Percentiles rank a stretch among this genome's conserved stretches.
Evolutionary conservation across 2,329 filamentous ascomycete species (phyloP).

Genomic region (Alternaria infectoria): DNA sequence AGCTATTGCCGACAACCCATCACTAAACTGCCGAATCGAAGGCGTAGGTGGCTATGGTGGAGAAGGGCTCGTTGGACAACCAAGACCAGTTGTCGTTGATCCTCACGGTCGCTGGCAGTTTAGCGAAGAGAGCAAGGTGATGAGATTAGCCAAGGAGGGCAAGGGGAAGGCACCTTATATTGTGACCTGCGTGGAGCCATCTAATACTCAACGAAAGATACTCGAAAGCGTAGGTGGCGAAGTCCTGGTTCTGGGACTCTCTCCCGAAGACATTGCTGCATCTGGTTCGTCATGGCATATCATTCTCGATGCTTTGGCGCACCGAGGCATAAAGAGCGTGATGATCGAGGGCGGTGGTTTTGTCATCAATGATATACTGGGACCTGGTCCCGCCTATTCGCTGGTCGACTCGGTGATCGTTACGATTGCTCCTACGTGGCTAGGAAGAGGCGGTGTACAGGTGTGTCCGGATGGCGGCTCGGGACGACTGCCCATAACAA

Average conservation of each 20-base stretch:
- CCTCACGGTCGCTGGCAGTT: constrained; percentile 76
- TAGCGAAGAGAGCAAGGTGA: constrained; percentile 65
- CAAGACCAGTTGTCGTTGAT: constrained; percentile 82
- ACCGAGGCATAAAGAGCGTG: constrained; percentile 69
- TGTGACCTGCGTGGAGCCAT: constrained; percentile 48
- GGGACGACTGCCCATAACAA: constrained; percentile 63
- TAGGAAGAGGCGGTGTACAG: constrained; percentile 82
- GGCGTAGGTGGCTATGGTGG: constrained; percentile 64
- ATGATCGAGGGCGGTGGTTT: constrained; percentile 91
- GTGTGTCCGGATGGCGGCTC: constrained; percentile 71
- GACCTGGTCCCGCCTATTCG: constrained; percentile 1
- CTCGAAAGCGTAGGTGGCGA: constrained; percentile 37
- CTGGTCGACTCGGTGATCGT: constrained; percentile 81
- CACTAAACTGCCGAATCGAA: constrained; percentile 78
- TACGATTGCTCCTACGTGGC: constrained; percentile 87
- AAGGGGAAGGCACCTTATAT: constrained; percentile 77
- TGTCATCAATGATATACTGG: constrained; percentile 82
- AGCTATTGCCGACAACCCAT: constrained; percentile 82
- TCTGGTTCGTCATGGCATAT: constrained; percentile 3
- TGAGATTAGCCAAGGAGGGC: constrained; percentile 68
- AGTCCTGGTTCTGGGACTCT: constrained; percentile 12
- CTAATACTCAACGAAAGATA: constrained; percentile 36
- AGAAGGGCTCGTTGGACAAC: constrained; percentile 65
- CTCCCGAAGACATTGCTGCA: background rate
- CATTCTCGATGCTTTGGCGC: constrained; percentile 2